Evolutionary conservation across 2,329 filamentous ascomycete genomes (phyloP).

Genomic region (Trichophyton schoenleinii): DNA sequence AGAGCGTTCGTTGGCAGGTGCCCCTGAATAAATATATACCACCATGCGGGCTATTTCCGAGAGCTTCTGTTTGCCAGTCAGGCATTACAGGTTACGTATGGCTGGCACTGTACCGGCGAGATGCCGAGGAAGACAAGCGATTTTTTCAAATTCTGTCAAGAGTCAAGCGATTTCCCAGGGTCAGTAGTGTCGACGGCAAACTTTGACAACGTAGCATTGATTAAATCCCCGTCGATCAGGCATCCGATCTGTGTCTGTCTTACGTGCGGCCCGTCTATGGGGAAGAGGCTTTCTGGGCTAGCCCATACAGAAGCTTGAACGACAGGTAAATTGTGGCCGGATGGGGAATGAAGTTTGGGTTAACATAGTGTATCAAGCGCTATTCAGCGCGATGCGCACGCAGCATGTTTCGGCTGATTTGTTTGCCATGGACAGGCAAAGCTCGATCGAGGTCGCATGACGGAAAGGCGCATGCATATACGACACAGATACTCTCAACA

Average conservation of each 20-base stretch:
- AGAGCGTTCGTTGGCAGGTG: background rate
- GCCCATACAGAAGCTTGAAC: slow-evolving; percentile 1
- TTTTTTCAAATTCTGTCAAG: background rate
- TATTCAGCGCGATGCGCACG: background rate
- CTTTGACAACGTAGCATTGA: slow-evolving; percentile 2
- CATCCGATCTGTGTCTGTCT: slow-evolving; percentile 5
- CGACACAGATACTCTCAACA: background rate
- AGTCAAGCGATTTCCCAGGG: background rate
- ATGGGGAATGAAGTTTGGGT: slow-evolving; percentile 4
- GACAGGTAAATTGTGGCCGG: background rate
- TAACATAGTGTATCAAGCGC: background rate
- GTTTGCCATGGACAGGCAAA: background rate
- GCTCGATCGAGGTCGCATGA: slow-evolving; percentile 3
- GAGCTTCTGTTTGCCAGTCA: background rate
- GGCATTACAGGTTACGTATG: background rate
- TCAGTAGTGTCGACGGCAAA: background rate
- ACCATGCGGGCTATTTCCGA: background rate
- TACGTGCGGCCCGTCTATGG: slow-evolving; percentile 5
- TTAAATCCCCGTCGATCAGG: background rate
- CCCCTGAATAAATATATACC: background rate
- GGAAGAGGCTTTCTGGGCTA: background rate
- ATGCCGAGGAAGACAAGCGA: background rate
- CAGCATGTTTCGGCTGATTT: slow-evolving; percentile 1
- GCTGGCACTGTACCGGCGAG: background rate
- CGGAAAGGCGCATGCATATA: slow-evolving; percentile 3